Evolutionary conservation across 306 rosid genomes (phyloP).

Genomic region (Vachellia pachyceras): DNA sequence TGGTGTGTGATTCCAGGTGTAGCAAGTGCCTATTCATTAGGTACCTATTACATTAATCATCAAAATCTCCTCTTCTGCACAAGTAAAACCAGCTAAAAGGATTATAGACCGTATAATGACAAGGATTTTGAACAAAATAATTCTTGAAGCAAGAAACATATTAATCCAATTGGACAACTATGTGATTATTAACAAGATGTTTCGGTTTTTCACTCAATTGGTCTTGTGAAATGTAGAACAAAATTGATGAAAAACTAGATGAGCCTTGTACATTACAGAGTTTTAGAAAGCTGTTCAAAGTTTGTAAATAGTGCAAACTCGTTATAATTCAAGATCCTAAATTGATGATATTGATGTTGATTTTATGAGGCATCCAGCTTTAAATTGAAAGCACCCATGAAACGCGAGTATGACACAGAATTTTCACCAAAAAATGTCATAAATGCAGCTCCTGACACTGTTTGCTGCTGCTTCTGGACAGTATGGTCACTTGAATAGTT

Average conservation of each 20-base stretch:
- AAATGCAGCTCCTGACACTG: background rate
- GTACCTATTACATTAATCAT: background rate
- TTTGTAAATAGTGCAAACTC: background rate
- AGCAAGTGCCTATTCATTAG: background rate
- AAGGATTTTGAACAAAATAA: background rate
- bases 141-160: background rate
- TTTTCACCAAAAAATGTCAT: too few relatives aligned
- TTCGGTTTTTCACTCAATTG: background rate
- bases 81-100: background rate
- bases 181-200: slow-evolving; percentile 1
- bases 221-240: background rate
- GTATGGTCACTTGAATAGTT: background rate
- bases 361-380: background rate
- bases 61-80: background rate
- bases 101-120: background rate
- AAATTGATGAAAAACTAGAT: background rate
- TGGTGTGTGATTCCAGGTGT: background rate
- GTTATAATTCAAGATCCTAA: slow-evolving; percentile 46
- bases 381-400: background rate
- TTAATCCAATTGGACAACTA: background rate
- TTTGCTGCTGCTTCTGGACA: background rate
- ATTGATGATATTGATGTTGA: background rate
- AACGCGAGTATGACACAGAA: background rate
- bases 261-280: background rate
- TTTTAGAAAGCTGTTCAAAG: background rate